Conservation (phyloP, 2,329 filamentous ascomycete species). For the Cladophialophora carrionii region DNA sequence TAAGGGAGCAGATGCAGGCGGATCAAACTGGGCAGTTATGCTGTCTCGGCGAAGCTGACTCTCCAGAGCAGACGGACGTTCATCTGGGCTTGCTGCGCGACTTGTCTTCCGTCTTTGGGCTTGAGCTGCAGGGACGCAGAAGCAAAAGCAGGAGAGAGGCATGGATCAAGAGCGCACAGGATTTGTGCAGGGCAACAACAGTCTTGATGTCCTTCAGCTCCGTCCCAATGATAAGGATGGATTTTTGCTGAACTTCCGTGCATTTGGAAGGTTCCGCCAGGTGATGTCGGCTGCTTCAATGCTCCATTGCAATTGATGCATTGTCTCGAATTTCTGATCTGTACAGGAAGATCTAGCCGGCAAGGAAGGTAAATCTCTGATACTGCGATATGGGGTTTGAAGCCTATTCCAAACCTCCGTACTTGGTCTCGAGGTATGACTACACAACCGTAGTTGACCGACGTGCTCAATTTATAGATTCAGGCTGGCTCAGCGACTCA, state of each 20-base stretch:
- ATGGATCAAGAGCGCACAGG: background rate
- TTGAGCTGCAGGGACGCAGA: background rate
- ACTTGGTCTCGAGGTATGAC: too few species aligned
- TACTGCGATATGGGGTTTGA: too few species aligned
- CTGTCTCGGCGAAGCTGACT: background rate
- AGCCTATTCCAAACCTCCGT: background rate
- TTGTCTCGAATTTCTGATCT: background rate
- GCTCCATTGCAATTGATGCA: background rate
- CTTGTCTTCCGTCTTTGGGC: background rate
- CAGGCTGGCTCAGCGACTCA: too few species aligned
- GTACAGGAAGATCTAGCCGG: too few species aligned
- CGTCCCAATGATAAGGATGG: background rate
- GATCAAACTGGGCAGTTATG: background rate
- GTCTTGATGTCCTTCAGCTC: background rate
- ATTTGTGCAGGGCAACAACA: background rate
- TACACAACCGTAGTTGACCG: too few species aligned
- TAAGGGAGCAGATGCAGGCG: background rate
- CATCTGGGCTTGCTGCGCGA: background rate
- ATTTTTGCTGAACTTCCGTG: background rate
- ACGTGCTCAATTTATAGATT: too few species aligned
- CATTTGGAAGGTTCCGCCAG: background rate
- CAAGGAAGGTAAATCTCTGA: too few species aligned
- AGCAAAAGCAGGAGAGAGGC: background rate
- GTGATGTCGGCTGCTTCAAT: background rate
- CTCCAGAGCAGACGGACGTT: background rate